Percentiles rank a stretch among this genome's conserved stretches.
Conservation (phyloP, 139 green algal genomes). For the Coccomyxa sp. region DNA sequence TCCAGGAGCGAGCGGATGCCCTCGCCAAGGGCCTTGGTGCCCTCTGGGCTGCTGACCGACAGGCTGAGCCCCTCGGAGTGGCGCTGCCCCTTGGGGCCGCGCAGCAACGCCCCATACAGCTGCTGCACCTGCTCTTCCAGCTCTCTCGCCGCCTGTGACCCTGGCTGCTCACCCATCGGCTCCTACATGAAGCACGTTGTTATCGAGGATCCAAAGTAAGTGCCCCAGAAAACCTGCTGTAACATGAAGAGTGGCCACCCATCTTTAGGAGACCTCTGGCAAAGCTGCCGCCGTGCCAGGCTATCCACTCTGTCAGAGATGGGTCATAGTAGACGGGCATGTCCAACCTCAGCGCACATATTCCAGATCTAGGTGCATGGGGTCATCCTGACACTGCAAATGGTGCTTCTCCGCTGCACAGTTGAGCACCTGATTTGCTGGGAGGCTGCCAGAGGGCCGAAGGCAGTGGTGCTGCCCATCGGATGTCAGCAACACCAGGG, state of each 20-base stretch:
- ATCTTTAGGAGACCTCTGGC: background rate
- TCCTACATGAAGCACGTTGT: background rate
- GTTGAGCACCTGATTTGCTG: background rate
- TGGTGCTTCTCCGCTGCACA: background rate
- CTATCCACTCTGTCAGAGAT: background rate
- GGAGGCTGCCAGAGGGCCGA: background rate
- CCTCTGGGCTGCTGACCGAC: constrained; percentile 13
- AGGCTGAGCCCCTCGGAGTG: background rate
- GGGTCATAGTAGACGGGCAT: background rate
- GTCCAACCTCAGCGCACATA: background rate
- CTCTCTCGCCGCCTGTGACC: background rate
- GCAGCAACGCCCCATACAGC: constrained; percentile 20
- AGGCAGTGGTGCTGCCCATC: constrained; percentile 11
- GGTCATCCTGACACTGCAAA: background rate
- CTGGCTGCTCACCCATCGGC: background rate
- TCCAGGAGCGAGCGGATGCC: constrained; percentile 17
- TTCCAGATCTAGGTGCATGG: background rate
- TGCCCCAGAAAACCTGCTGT: background rate
- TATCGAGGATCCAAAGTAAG: background rate
- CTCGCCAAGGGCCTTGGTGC: constrained; percentile 23
- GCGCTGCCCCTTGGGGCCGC: background rate
- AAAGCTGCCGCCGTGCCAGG: background rate
- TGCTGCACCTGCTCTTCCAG: constrained; percentile 13
- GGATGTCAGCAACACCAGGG: constrained; percentile 10
- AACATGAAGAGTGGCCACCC: background rate